phyloP scores from a whole-genome alignment of 306 rosid species.

The Vigna radiata region DNA sequence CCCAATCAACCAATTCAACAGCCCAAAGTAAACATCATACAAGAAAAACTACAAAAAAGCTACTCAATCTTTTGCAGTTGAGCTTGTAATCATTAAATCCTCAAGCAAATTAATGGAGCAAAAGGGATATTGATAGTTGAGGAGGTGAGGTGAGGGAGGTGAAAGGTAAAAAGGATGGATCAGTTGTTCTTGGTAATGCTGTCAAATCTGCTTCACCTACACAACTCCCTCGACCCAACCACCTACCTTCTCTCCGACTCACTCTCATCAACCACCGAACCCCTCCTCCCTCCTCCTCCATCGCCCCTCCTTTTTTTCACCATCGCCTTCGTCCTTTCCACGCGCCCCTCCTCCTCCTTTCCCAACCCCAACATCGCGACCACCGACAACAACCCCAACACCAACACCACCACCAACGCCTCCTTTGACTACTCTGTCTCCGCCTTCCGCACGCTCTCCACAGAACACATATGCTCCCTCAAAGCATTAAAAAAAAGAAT shows the following conservation, averaged over 20 bases:
- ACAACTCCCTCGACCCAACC: slow-evolving; percentile 88
- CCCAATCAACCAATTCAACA: too few relatives aligned
- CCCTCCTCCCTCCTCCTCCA: slow-evolving; percentile 72
- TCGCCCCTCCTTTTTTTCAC: slow-evolving; percentile 95
- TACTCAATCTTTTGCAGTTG: too few relatives aligned
- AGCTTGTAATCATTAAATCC: too few relatives aligned
- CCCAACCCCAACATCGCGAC: slow-evolving; percentile 16
- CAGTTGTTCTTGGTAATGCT: too few relatives aligned
- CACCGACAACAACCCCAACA: slow-evolving; percentile 22
- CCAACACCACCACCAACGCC: slow-evolving; percentile 36
- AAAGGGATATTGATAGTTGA: too few relatives aligned
- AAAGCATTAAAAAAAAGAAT: slow-evolving; percentile 49
- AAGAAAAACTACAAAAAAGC: too few relatives aligned
- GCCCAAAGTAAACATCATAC: too few relatives aligned
- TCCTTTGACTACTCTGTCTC: slow-evolving; percentile 75
- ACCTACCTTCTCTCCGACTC: slow-evolving; percentile 67
- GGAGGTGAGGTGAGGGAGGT: too few relatives aligned
- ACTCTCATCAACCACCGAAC: slow-evolving; percentile 56
- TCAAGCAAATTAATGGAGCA: too few relatives aligned
- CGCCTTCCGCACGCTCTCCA: slow-evolving; percentile 89
- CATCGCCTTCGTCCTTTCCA: slow-evolving; percentile 88
- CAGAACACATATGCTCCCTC: slow-evolving; percentile 95
- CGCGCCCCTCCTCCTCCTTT: slow-evolving; percentile 47
- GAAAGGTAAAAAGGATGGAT: too few relatives aligned
- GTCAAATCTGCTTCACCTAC: slow-evolving; percentile 90